Conservation (phyloP, 345 rosid species). For the Citrus sinensis region DVS_A1.0 CM039168.1:1772501-1773000, state of each 20-base stretch:
- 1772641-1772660: constrained; percentile 30
- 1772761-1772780: constrained; percentile 4
- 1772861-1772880: constrained; percentile 90
- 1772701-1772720: constrained; percentile 69
- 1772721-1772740: constrained; percentile 89
- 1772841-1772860: constrained; percentile 86
- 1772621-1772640: constrained; percentile 1
- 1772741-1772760: constrained; percentile 40
- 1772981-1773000: constrained; percentile 82
- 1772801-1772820: constrained; percentile 42
- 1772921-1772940: neutral
- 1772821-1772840: constrained; percentile 94
- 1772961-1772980: constrained; percentile 32
- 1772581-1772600: neutral
- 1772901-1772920: constrained; percentile 76
- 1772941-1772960: constrained; percentile 9
- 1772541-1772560: neutral
- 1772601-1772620: neutral
- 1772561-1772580: neutral
- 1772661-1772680: constrained; percentile 71
- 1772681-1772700: constrained; percentile 73
- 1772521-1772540: neutral
- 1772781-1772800: constrained; percentile 14
- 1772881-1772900: constrained; percentile 84
- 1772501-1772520: neutral